Evolutionary conservation across 345 rosid genomes (phyloP), one percentile per base, ranked within the genome.

Genomic region (Camelina neglecta): DNA sequence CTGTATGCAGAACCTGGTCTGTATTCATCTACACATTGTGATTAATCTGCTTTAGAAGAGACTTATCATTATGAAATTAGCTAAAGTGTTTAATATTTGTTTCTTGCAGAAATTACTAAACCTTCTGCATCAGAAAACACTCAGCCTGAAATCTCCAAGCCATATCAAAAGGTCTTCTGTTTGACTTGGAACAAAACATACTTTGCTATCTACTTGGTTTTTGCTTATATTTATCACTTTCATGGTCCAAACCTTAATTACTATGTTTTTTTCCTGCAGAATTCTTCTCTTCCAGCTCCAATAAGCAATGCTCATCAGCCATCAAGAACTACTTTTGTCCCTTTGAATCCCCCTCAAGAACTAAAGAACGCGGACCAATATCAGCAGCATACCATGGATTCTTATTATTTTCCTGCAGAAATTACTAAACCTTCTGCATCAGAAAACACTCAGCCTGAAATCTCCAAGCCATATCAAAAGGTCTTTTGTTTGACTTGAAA

Each of bases 1-100:
- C 81, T 80, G 53, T 88, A 88, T 38, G 76, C 81, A 26, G 91
- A 85, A 74, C 85, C 96, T 67, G 97, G 98, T 91, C 78, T 51
- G 68, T 35, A 26, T 55, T 39, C 51, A 39, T 56, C 29, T 58
- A 26, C 31, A 6, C 29, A 26, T 12, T 35, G 13, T 60, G 21
- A 26, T 39, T 29, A 38, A 18, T 39, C 3, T 47, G 18, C 20
- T 47, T 39, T 26, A 18, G 2, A 59, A 24, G 8, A 41, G 31
- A 67, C 2, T 59, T 59, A 9, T 16, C 55, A 50, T 75, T 61
- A 60, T 49, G 21, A 26, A 38, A 8, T 29, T 39, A 60, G 47
- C 61, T 21, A 15, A 6, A 47, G 0, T 33, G 36, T 33, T 33
- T 47, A 2, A 6, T 38, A 53, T 29, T 29, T 53, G 20, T 60